Evolutionary conservation across 495 filamentous ascomycete species (phyloP).

Genomic region (Aspergillus diversus): DNA sequence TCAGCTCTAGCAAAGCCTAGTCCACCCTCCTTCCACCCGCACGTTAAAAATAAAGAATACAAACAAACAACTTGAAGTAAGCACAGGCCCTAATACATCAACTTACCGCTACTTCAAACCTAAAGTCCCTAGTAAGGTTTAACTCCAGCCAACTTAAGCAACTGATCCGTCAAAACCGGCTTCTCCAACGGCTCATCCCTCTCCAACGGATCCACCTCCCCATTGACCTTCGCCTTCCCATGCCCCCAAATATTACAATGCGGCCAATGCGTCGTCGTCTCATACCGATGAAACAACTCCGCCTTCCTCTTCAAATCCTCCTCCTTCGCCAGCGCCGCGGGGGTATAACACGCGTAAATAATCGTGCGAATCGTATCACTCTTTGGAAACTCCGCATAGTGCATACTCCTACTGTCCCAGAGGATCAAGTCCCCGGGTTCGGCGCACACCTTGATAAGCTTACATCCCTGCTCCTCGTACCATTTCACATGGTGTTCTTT

Average conservation of each 20-base stretch:
- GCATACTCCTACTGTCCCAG: constrained; percentile 47
- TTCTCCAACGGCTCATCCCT: constrained; percentile 36
- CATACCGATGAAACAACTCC: constrained; percentile 38
- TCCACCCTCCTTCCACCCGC: too few relatives aligned
- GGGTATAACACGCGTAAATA: constrained; percentile 47
- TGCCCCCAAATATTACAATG: constrained; percentile 37
- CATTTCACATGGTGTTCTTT: constrained; percentile 37
- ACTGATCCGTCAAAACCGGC: constrained; percentile 33
- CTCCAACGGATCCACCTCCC: constrained; percentile 39
- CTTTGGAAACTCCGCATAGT: constrained; percentile 30
- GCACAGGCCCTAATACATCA: too few relatives aligned
- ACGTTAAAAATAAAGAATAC: too few relatives aligned
- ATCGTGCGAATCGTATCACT: constrained; percentile 36
- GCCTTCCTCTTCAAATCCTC: constrained; percentile 38
- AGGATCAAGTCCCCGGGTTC: constrained; percentile 48
- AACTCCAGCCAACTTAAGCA: constrained; percentile 40
- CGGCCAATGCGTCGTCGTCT: constrained; percentile 50
- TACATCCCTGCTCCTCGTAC: constrained; percentile 35
- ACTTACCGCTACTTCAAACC: too few relatives aligned
- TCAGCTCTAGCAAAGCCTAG: too few relatives aligned
- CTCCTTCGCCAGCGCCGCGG: constrained; percentile 32
- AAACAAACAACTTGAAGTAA: too few relatives aligned
- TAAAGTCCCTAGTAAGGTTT: constrained; percentile 32
- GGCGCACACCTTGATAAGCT: constrained; percentile 39
- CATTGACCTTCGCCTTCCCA: constrained; percentile 29